Conservation (phyloP, 2,329 filamentous ascomycete species). For the Xylaria sp. region DNA sequence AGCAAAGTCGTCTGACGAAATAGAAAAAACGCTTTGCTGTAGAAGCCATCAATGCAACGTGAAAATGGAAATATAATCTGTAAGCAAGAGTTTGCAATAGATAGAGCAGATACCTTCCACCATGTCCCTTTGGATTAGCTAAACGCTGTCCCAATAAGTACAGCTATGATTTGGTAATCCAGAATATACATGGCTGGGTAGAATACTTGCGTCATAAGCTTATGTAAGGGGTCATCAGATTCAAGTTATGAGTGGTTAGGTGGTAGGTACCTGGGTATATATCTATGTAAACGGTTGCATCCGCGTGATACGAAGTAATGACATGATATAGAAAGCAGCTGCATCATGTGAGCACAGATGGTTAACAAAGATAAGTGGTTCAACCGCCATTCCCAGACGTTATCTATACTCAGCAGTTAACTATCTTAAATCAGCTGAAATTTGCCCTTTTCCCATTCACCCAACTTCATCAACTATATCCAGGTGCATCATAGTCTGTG, state of each 20-base stretch:
- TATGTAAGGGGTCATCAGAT: constrained; percentile 21
- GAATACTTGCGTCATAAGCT: constrained; percentile 25
- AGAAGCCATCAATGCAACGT: neutral
- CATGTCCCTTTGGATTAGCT: too few species aligned
- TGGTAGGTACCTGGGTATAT: neutral
- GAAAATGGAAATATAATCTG: neutral
- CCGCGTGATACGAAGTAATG: constrained; percentile 28
- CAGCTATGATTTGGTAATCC: too few species aligned
- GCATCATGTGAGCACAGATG: constrained; percentile 32
- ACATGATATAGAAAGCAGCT: constrained; percentile 17
- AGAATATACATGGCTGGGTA: neutral
- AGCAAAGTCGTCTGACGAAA: neutral
- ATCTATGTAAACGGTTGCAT: constrained; percentile 10
- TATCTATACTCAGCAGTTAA: neutral
- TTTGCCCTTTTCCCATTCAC: too few species aligned
- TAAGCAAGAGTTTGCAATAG: neutral
- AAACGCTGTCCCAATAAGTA: too few species aligned
- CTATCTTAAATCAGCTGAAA: neutral
- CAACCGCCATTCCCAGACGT: neutral
- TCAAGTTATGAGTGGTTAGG: neutral
- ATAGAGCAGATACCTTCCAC: neutral
- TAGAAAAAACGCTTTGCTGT: neutral
- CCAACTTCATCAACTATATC: too few species aligned
- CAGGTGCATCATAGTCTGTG: neutral
- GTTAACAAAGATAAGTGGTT: constrained; percentile 22